Percentiles rank a stretch among this genome's conserved stretches.
phyloP scores from a whole-genome alignment of 177 flowering plant genomes.

The Tripterygium wilfordii region DNA sequence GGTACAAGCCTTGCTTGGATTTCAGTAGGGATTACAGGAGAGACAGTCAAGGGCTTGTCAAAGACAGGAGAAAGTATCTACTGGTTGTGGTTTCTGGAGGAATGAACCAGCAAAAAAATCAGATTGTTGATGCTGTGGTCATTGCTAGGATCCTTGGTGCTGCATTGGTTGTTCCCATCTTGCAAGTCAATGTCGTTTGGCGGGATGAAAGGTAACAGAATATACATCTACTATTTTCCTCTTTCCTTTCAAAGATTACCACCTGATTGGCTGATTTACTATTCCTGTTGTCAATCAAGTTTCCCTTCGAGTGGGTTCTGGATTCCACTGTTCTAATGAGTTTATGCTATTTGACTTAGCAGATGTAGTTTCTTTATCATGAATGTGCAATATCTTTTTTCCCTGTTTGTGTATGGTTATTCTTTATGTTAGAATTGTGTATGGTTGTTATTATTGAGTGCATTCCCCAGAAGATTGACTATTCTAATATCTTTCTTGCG shows the following conservation, averaged over 20 bases:
- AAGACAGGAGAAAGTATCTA: slow-evolving; percentile 59
- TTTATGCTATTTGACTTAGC: too few relatives aligned
- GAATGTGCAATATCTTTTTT: too few relatives aligned
- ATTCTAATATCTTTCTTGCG: neutral
- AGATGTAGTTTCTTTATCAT: too few relatives aligned
- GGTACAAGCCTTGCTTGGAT: slow-evolving; percentile 68
- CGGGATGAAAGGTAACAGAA: slow-evolving; percentile 89
- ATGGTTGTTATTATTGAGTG: neutral
- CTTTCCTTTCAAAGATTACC: neutral
- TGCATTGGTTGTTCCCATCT: slow-evolving; percentile 83
- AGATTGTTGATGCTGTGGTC: slow-evolving; percentile 96
- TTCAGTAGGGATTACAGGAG: slow-evolving; percentile 55
- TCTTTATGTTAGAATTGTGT: too few relatives aligned
- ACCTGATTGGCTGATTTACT: too few relatives aligned
- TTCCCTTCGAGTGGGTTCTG: too few relatives aligned
- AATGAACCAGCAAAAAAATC: slow-evolving; percentile 96
- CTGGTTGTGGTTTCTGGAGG: slow-evolving; percentile 97
- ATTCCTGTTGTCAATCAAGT: too few relatives aligned
- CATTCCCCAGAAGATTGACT: neutral
- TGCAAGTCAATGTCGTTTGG: slow-evolving; percentile 95
- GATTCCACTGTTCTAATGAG: too few relatives aligned
- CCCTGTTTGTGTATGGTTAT: too few relatives aligned
- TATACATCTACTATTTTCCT: neutral
- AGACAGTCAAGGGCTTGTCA: slow-evolving; percentile 32
- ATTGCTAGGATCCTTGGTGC: slow-evolving; percentile 96